Evolutionary conservation across 805 yeast species (phyloP), one percentile per base, ranked within the genome.

Genomic region (Pichia thaimueangensis): DNA sequence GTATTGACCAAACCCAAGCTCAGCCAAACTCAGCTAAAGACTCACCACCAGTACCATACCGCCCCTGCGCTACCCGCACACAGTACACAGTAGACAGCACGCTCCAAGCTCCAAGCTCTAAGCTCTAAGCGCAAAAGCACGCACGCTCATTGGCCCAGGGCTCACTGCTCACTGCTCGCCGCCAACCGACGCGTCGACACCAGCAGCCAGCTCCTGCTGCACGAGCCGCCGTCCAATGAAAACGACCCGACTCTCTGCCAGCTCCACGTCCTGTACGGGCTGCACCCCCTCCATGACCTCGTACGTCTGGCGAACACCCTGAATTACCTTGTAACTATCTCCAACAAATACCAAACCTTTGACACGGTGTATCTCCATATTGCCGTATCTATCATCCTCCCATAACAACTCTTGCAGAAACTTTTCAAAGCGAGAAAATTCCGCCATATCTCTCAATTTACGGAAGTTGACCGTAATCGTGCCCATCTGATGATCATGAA

Each of bases 291-390:
- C 78, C 4, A 81, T 70, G 3, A 86, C 68, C 48, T 93, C 98
- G 61, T 87, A 93, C 0, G 95, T 87, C 42, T 88, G 93, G 46
- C 97, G 70, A 0, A 93, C 98, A 11, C 95, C 97, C 59, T 93
- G 98, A 10, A 93, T 64, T 7, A 88, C 84, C 49, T 74, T 71
- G 19, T 72, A 78, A 0, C 25, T 32, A 3, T 60, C 55, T 2
- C 57, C 59, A 7, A 60, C 56, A 47, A 80, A 71, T 7, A 88
- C 49, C 9, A 86, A 60, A 1, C 96, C 97, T 58, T 93, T 93
- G 2, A 83, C 66, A 48, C 97, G 66, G 52, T 88, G 96, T 3
- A 93, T 70, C 47, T 87, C 96, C 4, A 76, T 70, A 34, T 7
- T 64, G 11, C 43, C 47, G 21, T 63, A 68, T 25, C 69, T 68